Evolutionary conservation across 805 yeast genomes (phyloP).

Genomic region (Metschnikowia cerradonensis): DNA sequence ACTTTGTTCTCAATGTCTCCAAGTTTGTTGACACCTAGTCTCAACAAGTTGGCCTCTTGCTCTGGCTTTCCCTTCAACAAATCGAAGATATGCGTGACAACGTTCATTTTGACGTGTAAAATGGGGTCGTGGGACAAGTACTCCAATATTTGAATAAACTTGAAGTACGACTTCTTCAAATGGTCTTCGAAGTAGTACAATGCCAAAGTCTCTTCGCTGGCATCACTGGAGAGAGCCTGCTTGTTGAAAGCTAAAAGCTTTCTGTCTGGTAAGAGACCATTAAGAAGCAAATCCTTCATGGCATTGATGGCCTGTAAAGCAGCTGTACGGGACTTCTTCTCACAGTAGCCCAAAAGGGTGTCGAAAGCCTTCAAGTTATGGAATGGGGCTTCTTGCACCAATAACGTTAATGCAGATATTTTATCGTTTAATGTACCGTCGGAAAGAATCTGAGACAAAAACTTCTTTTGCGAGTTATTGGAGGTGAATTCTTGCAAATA

Average conservation of each 20-base stretch:
- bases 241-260: slow-evolving; percentile 76
- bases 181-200: slow-evolving; percentile 86
- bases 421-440: slow-evolving; percentile 95
- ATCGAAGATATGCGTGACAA: slow-evolving; percentile 73
- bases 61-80: slow-evolving; percentile 85
- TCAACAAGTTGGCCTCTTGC: slow-evolving; percentile 87
- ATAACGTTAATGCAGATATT: slow-evolving; percentile 86
- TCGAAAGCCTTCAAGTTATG: slow-evolving; percentile 85
- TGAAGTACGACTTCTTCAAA: slow-evolving; percentile 71
- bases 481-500: slow-evolving; percentile 73
- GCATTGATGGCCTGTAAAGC: slow-evolving; percentile 89
- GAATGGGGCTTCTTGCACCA: slow-evolving; percentile 91
- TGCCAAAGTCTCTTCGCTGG: slow-evolving; percentile 51
- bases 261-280: slow-evolving; percentile 82
- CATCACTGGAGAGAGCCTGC: slow-evolving; percentile 48
- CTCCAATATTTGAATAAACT: slow-evolving; percentile 73
- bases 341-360: slow-evolving; percentile 70
- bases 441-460: slow-evolving; percentile 80
- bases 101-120: slow-evolving; percentile 76
- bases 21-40: slow-evolving; percentile 86
- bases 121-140: slow-evolving; percentile 85
- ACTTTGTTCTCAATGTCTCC: slow-evolving; percentile 93
- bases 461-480: slow-evolving; percentile 77
- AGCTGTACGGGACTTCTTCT: slow-evolving; percentile 89
- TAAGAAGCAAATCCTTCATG: slow-evolving; percentile 78